Base-by-base conservation (phyloP, 495 filamentous ascomycete genomes). In the Podospora anserina region DNA sequence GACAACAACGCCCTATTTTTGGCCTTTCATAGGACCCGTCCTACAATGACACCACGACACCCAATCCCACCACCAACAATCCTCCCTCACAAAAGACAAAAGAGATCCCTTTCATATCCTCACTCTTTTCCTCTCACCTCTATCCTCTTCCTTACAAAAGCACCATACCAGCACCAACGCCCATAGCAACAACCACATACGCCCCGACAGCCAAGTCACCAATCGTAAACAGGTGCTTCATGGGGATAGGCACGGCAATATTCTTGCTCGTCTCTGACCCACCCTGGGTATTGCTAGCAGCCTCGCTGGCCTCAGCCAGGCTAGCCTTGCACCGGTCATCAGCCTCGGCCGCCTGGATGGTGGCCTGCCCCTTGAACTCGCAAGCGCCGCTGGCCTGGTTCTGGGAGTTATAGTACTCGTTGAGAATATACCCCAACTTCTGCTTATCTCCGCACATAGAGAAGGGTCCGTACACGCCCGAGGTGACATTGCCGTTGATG, bases 391-490 rank as follows among this genome's bases (percentile, higher is more conserved):
- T 74, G 63, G 77, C 81, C 56, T 77, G 74, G 67, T 80, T 79
- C 81, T 92, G 89, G 74, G 82, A 81, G 18, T 83, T 77, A 80
- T 94, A 95, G 84, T 97, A 99, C 67, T 80, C 69, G 81, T 97
- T 89, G 70, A 97, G 84, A 39, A 88, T 90, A 76, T 88, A 97
- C 63, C 88, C 88, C 27, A 98, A 88, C 80, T 95, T 86, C 78
- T 96, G 84, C 69, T 83, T 87, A 70, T 88, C 69, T 71, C 84
- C 85, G 84, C 95, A 99, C 91, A 97, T 96, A 78, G 88, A 87
- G 82, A 93, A 98, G 5, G 92, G 88, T 62, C 95, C 95, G 77
- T 96, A 99, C 26, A 81, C 81, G 62, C 93, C 95, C 23, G 84
- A 87, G 62, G 86, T 87, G 16, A 82, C 85, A 77, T 97, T 92